Percentiles rank a stretch among this genome's conserved stretches.
These are phyloP conservation scores for Neopestalotiopsis sp. DNA, from an alignment of 2,329 filamentous ascomycete species.

Conservation along the genomic window DNA sequence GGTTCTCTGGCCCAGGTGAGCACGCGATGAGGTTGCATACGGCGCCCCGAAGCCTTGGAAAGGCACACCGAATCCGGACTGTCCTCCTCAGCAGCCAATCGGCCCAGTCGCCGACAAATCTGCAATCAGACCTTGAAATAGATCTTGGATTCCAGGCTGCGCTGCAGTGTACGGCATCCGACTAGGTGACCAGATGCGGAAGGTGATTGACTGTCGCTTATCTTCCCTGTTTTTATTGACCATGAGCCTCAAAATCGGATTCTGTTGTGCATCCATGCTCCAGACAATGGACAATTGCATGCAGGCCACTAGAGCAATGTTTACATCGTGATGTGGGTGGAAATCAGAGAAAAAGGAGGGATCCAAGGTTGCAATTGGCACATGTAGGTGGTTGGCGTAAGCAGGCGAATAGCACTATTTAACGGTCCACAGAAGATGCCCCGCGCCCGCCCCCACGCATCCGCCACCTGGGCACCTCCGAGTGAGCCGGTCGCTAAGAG, in stretches of 20 bases:
- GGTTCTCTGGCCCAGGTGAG: neutral
- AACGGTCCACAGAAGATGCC: too few relatives aligned
- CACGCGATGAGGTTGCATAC: slow-evolving; percentile 6
- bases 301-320: too few relatives aligned
- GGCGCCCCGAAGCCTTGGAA: neutral
- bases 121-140: neutral
- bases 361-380: too few relatives aligned
- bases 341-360: too few relatives aligned
- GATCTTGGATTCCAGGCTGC: neutral
- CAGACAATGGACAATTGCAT: neutral
- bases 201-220: neutral
- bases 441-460: too few relatives aligned
- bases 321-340: too few relatives aligned
- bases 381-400: too few relatives aligned
- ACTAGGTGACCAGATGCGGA: neutral
- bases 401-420: too few relatives aligned
- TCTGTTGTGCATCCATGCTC: neutral
- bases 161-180: neutral
- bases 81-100: neutral
- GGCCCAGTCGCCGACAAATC: neutral
- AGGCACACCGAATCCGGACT: too few relatives aligned
- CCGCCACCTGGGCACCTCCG: too few relatives aligned
- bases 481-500: too few relatives aligned
- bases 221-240: neutral
- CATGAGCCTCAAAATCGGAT: neutral